A percentile compares a stretch with the other conserved stretches of the same genome.
These are phyloP conservation scores for Euryodendron excelsum DNA, from an alignment of 148 eudicot species.

Conservation along the genomic window DNA sequence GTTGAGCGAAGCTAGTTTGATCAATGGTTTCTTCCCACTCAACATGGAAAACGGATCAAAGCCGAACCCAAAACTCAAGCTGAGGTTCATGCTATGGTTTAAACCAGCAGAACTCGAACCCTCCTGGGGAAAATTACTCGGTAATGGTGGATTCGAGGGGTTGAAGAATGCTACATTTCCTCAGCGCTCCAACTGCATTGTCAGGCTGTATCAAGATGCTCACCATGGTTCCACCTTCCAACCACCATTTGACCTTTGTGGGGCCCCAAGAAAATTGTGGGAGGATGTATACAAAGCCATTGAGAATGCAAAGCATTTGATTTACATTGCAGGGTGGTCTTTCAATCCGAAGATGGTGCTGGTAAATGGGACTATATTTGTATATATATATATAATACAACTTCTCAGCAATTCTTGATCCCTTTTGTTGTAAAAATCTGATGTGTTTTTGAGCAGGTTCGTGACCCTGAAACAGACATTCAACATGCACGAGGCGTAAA, in stretches of 20 bases:
- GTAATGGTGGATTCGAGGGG: slow-evolving; percentile 52
- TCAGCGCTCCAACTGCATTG: slow-evolving; percentile 60
- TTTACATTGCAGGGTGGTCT: slow-evolving; percentile 97
- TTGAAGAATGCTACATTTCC: slow-evolving; percentile 69
- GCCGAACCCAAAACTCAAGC: slow-evolving; percentile 39
- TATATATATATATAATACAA: no score
- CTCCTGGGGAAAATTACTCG: slow-evolving; percentile 54
- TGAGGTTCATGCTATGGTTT: slow-evolving; percentile 80
- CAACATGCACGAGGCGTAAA: slow-evolving; percentile 70
- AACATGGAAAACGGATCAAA: slow-evolving; percentile 44
- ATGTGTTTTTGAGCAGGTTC: slow-evolving; percentile 41
- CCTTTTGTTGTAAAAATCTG: neutral
- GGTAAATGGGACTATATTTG: slow-evolving; percentile 39
- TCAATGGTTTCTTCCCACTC: slow-evolving; percentile 72
- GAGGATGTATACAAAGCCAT: slow-evolving; percentile 84
- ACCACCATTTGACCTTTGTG: slow-evolving; percentile 42
- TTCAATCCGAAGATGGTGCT: slow-evolving; percentile 74
- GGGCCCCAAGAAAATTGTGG: slow-evolving; percentile 68
- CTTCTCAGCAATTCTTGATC: no score
- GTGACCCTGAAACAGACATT: slow-evolving; percentile 55
- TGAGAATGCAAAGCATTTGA: slow-evolving; percentile 80
- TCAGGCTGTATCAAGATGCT: slow-evolving; percentile 78
- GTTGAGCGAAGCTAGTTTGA: slow-evolving; percentile 52
- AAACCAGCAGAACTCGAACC: slow-evolving; percentile 74
- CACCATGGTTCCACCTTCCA: slow-evolving; percentile 64